Evolutionary conservation across 2,329 filamentous ascomycete genomes (phyloP).

Genomic region (Pseudopyricularia cyperi): DNA sequence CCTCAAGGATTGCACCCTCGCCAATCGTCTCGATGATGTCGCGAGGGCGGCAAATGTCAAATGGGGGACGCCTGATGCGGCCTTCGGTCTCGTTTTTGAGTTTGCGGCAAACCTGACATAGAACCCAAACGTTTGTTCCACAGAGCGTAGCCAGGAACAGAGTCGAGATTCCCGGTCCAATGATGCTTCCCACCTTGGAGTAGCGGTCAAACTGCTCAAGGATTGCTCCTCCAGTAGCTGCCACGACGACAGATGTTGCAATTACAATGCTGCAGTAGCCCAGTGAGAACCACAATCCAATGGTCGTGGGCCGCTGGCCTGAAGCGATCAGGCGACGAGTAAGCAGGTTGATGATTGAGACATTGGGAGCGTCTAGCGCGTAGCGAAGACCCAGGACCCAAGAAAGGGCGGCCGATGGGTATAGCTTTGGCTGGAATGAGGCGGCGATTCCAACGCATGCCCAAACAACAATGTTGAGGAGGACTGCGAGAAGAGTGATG

Average conservation of each 20-base stretch:
- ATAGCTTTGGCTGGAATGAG: conserved; percentile 44
- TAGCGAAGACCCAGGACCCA: conserved; percentile 86
- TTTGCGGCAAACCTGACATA: conserved; percentile 21
- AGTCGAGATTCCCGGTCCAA: conserved; percentile 79
- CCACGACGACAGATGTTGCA: conserved; percentile 81
- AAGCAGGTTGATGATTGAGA: conserved; percentile 81
- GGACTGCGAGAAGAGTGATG: conserved; percentile 36
- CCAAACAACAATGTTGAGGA: conserved; percentile 43
- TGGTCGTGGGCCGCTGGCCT: conserved; percentile 75
- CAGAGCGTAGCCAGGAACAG: conserved; percentile 73
- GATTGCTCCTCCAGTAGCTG: conserved; percentile 76
- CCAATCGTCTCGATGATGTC: background rate
- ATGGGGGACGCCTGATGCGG: background rate
- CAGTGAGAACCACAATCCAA: conserved; percentile 88
- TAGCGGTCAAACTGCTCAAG: conserved; percentile 72
- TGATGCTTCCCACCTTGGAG: conserved; percentile 67
- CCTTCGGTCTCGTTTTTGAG: background rate
- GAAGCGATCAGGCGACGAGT: conserved; percentile 78
- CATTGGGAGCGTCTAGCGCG: conserved; percentile 94
- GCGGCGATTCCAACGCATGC: conserved; percentile 37
- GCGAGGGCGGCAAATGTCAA: background rate
- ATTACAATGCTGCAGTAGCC: conserved; percentile 91
- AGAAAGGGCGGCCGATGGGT: conserved; percentile 70
- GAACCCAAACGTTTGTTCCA: conserved; percentile 72
- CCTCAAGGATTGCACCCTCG: background rate